Conservation (phyloP, 768 basidiomycete genomes). For the Dictyophora rubrovolvata region DNA sequence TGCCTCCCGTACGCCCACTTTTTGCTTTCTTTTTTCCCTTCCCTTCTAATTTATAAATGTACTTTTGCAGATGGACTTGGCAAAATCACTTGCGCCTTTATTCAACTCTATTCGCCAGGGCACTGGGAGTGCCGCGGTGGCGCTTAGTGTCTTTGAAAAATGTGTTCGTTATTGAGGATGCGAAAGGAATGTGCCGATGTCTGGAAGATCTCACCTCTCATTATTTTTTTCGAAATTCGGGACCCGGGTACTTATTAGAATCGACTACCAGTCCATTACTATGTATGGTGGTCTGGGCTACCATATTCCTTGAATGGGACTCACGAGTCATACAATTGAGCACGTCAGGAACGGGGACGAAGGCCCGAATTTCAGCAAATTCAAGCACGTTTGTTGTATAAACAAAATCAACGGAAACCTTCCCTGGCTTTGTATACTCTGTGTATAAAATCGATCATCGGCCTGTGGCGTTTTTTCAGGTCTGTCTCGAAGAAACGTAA, state of each 20-base stretch:
- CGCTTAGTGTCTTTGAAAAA: constrained; percentile 3
- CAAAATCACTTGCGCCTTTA: not conserved
- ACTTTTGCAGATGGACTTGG: not conserved
- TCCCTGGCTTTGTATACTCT: not conserved
- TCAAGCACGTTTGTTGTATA: not conserved
- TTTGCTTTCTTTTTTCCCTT: not conserved
- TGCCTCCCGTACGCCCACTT: not conserved
- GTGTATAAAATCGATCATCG: not conserved
- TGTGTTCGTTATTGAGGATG: not conserved
- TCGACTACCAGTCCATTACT: too few relatives aligned
- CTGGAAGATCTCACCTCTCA: not conserved
- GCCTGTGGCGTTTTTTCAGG: not conserved
- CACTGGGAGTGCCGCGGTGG: not conserved
- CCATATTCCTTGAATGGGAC: too few relatives aligned
- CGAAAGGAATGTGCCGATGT: not conserved
- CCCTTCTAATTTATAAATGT: not conserved
- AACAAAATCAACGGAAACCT: not conserved
- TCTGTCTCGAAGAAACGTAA: not conserved
- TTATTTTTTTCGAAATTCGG: not conserved
- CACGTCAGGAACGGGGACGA: too few relatives aligned
- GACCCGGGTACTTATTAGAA: not conserved
- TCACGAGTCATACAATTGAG: too few relatives aligned
- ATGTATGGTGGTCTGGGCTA: too few relatives aligned
- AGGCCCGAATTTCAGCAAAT: too few relatives aligned
- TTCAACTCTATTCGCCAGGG: constrained; percentile 1